Evolutionary conservation across 1,139 yeast genomes (phyloP).

Genomic region (Protomyces arabidopsidicola): DNA sequence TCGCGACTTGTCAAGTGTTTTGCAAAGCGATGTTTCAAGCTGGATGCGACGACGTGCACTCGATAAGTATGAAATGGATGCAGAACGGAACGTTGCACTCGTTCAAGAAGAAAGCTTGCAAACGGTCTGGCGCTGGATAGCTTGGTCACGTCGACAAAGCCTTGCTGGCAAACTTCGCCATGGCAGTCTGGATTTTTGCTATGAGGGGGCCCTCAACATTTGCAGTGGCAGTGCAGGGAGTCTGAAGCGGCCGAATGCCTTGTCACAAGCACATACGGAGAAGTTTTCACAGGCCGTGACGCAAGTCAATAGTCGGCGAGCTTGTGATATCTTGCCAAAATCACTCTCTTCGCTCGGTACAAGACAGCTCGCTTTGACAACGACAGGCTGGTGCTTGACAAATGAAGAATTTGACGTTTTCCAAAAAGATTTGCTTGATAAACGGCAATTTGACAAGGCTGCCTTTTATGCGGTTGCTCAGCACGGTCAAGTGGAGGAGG

Average conservation of each 20-base stretch:
- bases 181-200: constrained; percentile 71
- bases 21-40: constrained; percentile 54
- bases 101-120: constrained; percentile 61
- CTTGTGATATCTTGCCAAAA: constrained; percentile 35
- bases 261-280: constrained; percentile 15
- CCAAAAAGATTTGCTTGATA: constrained; percentile 42
- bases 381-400: constrained; percentile 89
- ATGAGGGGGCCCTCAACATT: constrained; percentile 79
- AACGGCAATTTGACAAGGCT: constrained; percentile 73
- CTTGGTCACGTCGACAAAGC: constrained; percentile 43
- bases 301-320: constrained; percentile 32
- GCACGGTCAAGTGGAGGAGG: constrained; percentile 79
- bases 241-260: constrained; percentile 34
- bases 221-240: constrained; percentile 64
- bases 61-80: constrained; percentile 69
- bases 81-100: constrained; percentile 58
- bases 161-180: constrained; percentile 66
- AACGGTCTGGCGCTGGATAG: constrained; percentile 88
- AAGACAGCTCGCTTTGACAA: constrained; percentile 72
- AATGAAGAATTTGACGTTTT: constrained; percentile 70
- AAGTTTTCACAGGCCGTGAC: constrained; percentile 17
- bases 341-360: constrained; percentile 41
- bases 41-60: constrained; percentile 64
- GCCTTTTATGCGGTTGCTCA: constrained; percentile 94
- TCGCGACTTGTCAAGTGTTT: constrained; percentile 35